phyloP scores from a whole-genome alignment of 2,329 filamentous ascomycete species.

The Westerdykella aurantiaca region DNA sequence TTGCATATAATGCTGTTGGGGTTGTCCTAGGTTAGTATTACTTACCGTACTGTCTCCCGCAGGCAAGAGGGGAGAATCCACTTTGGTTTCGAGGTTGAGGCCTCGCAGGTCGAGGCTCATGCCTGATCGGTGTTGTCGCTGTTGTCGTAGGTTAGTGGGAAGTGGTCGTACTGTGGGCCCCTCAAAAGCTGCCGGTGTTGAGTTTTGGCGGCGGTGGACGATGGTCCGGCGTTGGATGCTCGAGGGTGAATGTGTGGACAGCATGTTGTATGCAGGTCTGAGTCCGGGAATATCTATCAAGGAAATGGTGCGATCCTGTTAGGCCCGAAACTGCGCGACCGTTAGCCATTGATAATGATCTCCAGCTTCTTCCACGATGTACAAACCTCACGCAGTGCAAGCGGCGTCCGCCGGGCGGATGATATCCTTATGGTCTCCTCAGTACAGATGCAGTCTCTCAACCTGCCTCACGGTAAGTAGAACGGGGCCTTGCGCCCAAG shows the following conservation, averaged over 20 bases:
- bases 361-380: conserved; percentile 3
- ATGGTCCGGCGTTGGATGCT: conserved; percentile 68
- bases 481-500: conserved; percentile 16
- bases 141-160: conserved; percentile 53
- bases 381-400: conserved; percentile 77
- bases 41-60: conserved; percentile 48
- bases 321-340: conserved; percentile 35
- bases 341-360: conserved; percentile 19
- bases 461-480: conserved; percentile 34
- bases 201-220: conserved; percentile 81
- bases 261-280: conserved; percentile 66
- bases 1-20: conserved; percentile 74
- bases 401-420: conserved; percentile 69
- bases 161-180: conserved; percentile 64
- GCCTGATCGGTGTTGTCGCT: conserved; percentile 64
- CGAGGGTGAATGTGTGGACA: conserved; percentile 64
- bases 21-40: conserved; percentile 56
- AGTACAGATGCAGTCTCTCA: conserved; percentile 39
- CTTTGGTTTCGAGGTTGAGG: conserved; percentile 47
- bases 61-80: neutral
- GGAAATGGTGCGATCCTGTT: conserved; percentile 31
- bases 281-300: conserved; percentile 56
- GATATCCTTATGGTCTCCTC: conserved; percentile 43
- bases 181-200: conserved; percentile 74
- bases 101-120: conserved; percentile 70